Conservation (phyloP, 805 yeast genomes). For the Candida taoyuanica region DNA sequence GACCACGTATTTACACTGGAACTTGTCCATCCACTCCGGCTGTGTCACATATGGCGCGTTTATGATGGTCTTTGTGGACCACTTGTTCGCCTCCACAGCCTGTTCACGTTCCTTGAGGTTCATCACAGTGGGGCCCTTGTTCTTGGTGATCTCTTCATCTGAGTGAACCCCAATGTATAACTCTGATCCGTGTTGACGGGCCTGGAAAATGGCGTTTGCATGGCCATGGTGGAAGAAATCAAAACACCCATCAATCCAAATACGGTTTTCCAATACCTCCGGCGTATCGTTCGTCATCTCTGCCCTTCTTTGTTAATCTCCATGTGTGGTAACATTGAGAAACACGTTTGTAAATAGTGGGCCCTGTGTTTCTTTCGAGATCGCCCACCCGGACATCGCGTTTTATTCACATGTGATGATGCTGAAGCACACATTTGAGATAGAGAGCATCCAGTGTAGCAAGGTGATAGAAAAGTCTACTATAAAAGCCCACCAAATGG, state of each 20-base stretch:
- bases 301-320: too few relatives aligned
- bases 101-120: slow-evolving; percentile 65
- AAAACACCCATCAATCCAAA: slow-evolving; percentile 98
- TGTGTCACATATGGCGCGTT: slow-evolving; percentile 93
- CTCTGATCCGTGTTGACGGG: slow-evolving; percentile 74
- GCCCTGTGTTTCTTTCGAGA: too few relatives aligned
- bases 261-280: slow-evolving; percentile 31
- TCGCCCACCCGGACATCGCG: too few relatives aligned
- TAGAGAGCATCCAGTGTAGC: too few relatives aligned
- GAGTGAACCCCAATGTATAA: slow-evolving; percentile 87
- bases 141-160: slow-evolving; percentile 75
- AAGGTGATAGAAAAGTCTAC: too few relatives aligned
- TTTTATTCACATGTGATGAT: too few relatives aligned
- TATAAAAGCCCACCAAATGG: neutral
- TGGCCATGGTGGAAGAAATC: slow-evolving; percentile 98
- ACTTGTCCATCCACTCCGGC: slow-evolving; percentile 62
- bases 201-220: slow-evolving; percentile 95
- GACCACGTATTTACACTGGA: slow-evolving; percentile 84
- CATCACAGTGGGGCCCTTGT: slow-evolving; percentile 97
- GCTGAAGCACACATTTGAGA: too few relatives aligned
- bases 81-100: slow-evolving; percentile 88
- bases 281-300: too few relatives aligned
- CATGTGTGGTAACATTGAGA: too few relatives aligned
- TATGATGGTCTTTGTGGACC: slow-evolving; percentile 71
- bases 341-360: too few relatives aligned